A percentile compares a stretch with the other conserved stretches of the same genome.
Evolutionary conservation across 2,329 filamentous ascomycete genomes (phyloP).

Genomic region (Colletotrichum melonis): DNA sequence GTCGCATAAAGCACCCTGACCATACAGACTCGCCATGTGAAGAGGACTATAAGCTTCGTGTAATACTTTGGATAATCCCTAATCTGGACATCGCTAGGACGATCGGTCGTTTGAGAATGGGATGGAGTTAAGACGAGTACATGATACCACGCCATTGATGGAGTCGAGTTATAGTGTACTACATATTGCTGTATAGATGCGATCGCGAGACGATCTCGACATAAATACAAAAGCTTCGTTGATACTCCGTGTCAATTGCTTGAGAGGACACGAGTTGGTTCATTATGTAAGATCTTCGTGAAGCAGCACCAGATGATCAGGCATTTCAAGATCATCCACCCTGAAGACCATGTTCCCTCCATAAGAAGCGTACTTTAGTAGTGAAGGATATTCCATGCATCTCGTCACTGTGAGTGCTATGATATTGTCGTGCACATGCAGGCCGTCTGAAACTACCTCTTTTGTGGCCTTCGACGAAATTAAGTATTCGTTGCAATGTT

Average conservation of each 20-base stretch:
- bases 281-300: too few species aligned
- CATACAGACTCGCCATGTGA: background rate
- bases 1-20: background rate
- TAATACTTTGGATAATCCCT: constrained; percentile 24
- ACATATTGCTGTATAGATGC: constrained; percentile 9
- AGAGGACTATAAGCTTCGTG: constrained; percentile 1
- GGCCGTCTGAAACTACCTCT: too few species aligned
- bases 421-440: too few species aligned
- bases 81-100: constrained; percentile 1
- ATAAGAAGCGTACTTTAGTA: too few species aligned
- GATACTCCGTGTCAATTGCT: background rate
- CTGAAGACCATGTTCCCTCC: too few species aligned
- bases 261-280: background rate
- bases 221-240: background rate
- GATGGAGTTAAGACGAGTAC: constrained; percentile 7
- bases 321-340: too few species aligned
- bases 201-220: background rate
- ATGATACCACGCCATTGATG: constrained; percentile 30
- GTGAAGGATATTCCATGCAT: too few species aligned
- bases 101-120: background rate
- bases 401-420: too few species aligned
- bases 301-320: too few species aligned
- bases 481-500: too few species aligned
- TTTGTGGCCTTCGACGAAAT: too few species aligned
- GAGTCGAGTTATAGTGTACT: constrained; percentile 9